These are phyloP conservation scores for Ceratopteris richardii DNA, from an alignment of 75 land plant species.

Conservation along the genomic window DNA sequence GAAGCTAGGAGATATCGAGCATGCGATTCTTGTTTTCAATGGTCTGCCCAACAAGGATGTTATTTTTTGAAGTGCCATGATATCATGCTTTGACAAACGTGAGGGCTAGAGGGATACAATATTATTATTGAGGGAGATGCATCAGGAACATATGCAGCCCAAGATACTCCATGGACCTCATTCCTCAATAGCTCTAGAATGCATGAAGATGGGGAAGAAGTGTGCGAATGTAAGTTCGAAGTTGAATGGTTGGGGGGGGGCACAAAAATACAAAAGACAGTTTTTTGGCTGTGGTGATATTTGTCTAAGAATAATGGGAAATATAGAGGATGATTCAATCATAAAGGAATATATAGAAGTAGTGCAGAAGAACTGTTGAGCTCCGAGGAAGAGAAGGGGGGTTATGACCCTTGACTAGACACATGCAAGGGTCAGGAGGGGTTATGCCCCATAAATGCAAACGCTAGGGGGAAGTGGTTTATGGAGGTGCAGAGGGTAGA, in stretches of 20 bases:
- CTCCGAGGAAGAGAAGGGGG: background rate
- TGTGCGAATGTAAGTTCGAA: background rate
- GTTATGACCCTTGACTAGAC: too few relatives aligned
- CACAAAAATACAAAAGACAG: background rate
- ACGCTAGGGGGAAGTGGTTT: too few relatives aligned
- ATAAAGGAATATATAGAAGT: background rate
- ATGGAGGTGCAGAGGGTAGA: too few relatives aligned
- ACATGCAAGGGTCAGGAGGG: too few relatives aligned
- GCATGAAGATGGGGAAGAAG: background rate
- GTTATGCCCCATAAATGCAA: too few relatives aligned
- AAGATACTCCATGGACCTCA: too few relatives aligned
- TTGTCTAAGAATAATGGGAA: background rate
- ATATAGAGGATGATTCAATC: background rate
- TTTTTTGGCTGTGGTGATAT: background rate
- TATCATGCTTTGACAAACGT: slow-evolving; percentile 8
- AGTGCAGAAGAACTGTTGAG: background rate
- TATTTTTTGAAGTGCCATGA: slow-evolving; percentile 26
- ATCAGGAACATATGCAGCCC: slow-evolving; percentile 5
- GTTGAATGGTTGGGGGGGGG: background rate
- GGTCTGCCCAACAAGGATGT: slow-evolving; percentile 4
- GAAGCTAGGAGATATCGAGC: slow-evolving; percentile 3
- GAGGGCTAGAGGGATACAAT: slow-evolving; percentile 10
- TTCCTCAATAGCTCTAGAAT: too few relatives aligned
- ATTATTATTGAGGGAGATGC: slow-evolving; percentile 15
- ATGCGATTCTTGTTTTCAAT: slow-evolving; percentile 16